A percentile compares a stretch with the other conserved stretches of the same genome.
These are phyloP conservation scores for Wickerhamiella spandovensis DNA, from an alignment of 805 yeast species.

Conservation along the genomic window DNA sequence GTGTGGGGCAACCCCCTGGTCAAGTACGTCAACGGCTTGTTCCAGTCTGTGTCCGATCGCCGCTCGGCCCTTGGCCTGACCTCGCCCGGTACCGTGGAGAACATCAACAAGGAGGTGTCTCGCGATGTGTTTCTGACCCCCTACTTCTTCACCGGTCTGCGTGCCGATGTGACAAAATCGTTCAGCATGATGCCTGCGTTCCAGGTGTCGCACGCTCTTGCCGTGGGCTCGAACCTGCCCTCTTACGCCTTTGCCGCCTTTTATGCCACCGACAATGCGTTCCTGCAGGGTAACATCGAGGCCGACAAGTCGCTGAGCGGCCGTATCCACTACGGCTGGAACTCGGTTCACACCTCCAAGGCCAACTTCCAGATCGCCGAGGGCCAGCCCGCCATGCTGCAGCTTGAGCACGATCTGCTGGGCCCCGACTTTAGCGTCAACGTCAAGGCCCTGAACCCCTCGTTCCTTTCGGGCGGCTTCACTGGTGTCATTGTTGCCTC, in stretches of 20 bases:
- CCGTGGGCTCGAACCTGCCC: slow-evolving; percentile 79
- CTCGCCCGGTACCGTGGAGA: slow-evolving; percentile 93
- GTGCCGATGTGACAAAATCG: slow-evolving; percentile 91
- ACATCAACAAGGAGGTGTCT: slow-evolving; percentile 82
- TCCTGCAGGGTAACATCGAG: slow-evolving; percentile 86
- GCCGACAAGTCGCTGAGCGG: slow-evolving; percentile 76
- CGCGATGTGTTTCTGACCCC: slow-evolving; percentile 86
- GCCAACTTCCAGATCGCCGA: slow-evolving; percentile 77
- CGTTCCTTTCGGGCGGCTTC: slow-evolving; percentile 57
- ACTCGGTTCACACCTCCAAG: slow-evolving; percentile 61
- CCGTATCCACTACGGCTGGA: slow-evolving; percentile 86
- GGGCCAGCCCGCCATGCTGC: slow-evolving; percentile 87
- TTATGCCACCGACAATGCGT: slow-evolving; percentile 72
- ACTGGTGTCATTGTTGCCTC: slow-evolving; percentile 91
- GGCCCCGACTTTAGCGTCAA: slow-evolving; percentile 80
- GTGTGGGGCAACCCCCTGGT: slow-evolving; percentile 16
- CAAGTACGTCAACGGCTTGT: slow-evolving; percentile 11
- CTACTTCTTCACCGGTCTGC: slow-evolving; percentile 84
- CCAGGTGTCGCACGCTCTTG: slow-evolving; percentile 90
- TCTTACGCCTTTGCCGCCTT: slow-evolving; percentile 85
- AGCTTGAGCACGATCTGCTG: slow-evolving; percentile 90
- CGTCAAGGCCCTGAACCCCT: slow-evolving; percentile 85
- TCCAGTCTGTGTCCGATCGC: slow-evolving; percentile 35
- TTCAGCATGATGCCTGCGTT: slow-evolving; percentile 85
- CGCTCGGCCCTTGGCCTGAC: slow-evolving; percentile 68